These are phyloP conservation scores for Pleurotus citrinopileatus DNA, from an alignment of 768 basidiomycete genomes.

Conservation along the genomic window DNA sequence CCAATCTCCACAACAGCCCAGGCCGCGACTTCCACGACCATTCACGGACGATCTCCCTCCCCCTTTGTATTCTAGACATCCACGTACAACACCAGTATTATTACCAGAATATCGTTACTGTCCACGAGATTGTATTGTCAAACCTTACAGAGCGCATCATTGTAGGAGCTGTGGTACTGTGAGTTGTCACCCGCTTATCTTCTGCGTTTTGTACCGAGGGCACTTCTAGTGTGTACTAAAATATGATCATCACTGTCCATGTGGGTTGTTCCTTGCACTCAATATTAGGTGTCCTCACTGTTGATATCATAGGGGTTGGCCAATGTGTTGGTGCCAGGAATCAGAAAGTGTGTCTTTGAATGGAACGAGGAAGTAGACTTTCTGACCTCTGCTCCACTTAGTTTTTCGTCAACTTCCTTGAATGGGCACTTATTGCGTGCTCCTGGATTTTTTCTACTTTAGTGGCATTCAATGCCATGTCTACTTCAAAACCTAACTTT, in stretches of 20 bases:
- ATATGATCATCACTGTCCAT: conserved; percentile 91
- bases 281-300: neutral
- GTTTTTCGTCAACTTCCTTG: conserved; percentile 84
- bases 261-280: conserved; percentile 37
- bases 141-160: conserved; percentile 77
- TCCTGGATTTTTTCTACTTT: conserved; percentile 63
- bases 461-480: conserved; percentile 46
- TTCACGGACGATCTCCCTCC: conserved; percentile 2
- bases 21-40: neutral
- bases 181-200: conserved; percentile 23
- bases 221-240: conserved; percentile 66
- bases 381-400: conserved; percentile 20
- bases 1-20: neutral
- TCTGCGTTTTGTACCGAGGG: neutral
- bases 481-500: conserved; percentile 17
- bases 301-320: conserved; percentile 71
- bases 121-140: conserved; percentile 55
- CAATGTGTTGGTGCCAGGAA: conserved; percentile 93
- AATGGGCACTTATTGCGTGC: conserved; percentile 59
- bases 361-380: neutral
- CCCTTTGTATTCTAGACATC: conserved; percentile 28
- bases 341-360: conserved; percentile 57
- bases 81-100: conserved; percentile 41
- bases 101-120: conserved; percentile 70
- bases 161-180: conserved; percentile 83